These are phyloP conservation scores for Suillus placidus DNA, from an alignment of 768 basidiomycete genomes.

Conservation along the genomic window DNA sequence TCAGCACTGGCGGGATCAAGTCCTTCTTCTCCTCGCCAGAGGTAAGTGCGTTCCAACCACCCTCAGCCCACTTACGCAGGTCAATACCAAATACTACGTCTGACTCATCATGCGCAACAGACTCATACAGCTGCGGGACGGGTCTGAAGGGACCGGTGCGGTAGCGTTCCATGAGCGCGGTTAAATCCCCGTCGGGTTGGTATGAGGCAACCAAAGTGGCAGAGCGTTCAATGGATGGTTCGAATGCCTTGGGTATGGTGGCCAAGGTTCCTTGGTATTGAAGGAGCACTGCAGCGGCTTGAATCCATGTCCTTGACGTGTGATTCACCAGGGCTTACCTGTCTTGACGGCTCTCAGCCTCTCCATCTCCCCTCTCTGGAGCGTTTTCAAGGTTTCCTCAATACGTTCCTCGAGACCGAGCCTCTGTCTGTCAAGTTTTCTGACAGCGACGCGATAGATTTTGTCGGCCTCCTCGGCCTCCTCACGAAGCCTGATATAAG, in stretches of 20 bases:
- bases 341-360: slow-evolving; percentile 84
- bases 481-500: slow-evolving; percentile 66
- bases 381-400: slow-evolving; percentile 76
- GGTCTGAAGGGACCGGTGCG: slow-evolving; percentile 94
- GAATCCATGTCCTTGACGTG: slow-evolving; percentile 4
- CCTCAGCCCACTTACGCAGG: slow-evolving; percentile 87
- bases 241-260: slow-evolving; percentile 69
- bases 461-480: slow-evolving; percentile 85
- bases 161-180: slow-evolving; percentile 87
- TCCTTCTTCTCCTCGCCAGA: slow-evolving; percentile 63
- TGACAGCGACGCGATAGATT: slow-evolving; percentile 76
- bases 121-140: slow-evolving; percentile 82
- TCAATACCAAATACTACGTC: slow-evolving; percentile 94
- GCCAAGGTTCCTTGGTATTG: slow-evolving; percentile 85
- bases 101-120: slow-evolving; percentile 76
- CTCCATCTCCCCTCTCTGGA: slow-evolving; percentile 88
- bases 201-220: slow-evolving; percentile 78
- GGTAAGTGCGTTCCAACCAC: slow-evolving; percentile 65
- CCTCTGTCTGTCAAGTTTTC: slow-evolving; percentile 83
- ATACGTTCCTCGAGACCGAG: slow-evolving; percentile 83
- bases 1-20: slow-evolving; percentile 72
- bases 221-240: slow-evolving; percentile 67
- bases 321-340: slow-evolving; percentile 42
- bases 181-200: slow-evolving; percentile 86
- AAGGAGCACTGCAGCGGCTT: slow-evolving; percentile 57